Percentiles rank a stretch among this genome's conserved stretches.
These are phyloP conservation scores for Nyssa sinensis DNA, from an alignment of 148 eudicot species.

Conservation along the genomic window DNA sequence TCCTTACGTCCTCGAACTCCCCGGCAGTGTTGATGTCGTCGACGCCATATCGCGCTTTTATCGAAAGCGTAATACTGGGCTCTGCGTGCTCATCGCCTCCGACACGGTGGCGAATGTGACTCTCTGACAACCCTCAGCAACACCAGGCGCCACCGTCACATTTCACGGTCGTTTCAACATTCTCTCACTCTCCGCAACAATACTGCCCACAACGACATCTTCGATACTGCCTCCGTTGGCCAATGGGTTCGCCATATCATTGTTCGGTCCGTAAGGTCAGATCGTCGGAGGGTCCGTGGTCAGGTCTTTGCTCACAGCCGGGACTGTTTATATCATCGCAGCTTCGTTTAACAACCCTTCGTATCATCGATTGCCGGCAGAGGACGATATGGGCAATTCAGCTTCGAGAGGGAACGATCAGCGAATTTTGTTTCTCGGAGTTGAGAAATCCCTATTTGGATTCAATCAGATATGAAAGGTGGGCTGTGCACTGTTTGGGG, in stretches of 20 bases:
- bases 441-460: too few relatives aligned
- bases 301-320: constrained; percentile 41
- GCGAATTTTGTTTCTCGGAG: too few relatives aligned
- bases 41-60: constrained; percentile 44
- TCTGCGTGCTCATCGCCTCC: constrained; percentile 43
- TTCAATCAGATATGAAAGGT: too few relatives aligned
- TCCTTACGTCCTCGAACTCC: constrained; percentile 52
- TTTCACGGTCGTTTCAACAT: constrained; percentile 53
- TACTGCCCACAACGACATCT: constrained; percentile 6
- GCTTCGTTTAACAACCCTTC: constrained; percentile 58
- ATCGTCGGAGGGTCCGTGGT: constrained; percentile 68
- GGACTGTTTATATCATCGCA: constrained; percentile 58
- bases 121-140: constrained; percentile 32
- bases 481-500: too few relatives aligned
- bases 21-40: constrained; percentile 32
- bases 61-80: constrained; percentile 33
- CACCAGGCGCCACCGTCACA: constrained; percentile 40
- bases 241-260: constrained; percentile 38
- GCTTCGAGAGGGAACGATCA: constrained; percentile 7
- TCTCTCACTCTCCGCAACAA: constrained; percentile 34
- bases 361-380: constrained; percentile 44
- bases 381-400: constrained; percentile 17
- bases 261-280: constrained; percentile 82
- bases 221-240: neutral
- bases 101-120: constrained; percentile 47